A percentile compares a stretch with the other conserved stretches of the same genome.
phyloP scores from a whole-genome alignment of 192 early-diverging fungal species.

The Mortierella claussenii region DNA sequence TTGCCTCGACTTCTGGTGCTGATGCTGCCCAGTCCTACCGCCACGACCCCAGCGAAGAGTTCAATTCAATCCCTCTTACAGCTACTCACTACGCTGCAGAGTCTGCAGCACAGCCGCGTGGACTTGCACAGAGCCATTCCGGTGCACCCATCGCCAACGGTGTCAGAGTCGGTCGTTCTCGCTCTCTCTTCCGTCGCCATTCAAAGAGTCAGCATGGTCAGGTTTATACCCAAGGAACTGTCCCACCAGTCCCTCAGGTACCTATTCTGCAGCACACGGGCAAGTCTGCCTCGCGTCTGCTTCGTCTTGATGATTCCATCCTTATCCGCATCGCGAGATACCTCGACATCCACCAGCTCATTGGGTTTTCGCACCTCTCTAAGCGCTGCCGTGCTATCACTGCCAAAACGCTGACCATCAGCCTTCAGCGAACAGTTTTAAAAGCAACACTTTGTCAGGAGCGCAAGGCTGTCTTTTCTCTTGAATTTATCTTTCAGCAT shows the following conservation, averaged over 20 bases:
- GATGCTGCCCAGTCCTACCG: constrained; percentile 25
- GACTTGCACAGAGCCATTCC: not conserved
- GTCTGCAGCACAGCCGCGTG: constrained; percentile 1
- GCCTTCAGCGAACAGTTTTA: constrained; percentile 44
- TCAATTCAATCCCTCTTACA: constrained; percentile 40
- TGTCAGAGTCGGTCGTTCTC: constrained; percentile 24
- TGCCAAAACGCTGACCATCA: constrained; percentile 43
- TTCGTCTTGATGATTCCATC: constrained; percentile 39
- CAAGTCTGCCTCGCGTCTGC: constrained; percentile 36
- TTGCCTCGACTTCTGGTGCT: not conserved
- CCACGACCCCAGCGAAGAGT: constrained; percentile 25
- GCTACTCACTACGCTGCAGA: constrained; percentile 31
- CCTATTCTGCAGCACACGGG: constrained; percentile 48
- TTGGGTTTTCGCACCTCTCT: constrained; percentile 44
- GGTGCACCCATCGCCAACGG: constrained; percentile 5
- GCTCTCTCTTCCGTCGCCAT: constrained; percentile 43
- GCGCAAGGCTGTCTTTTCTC: constrained; percentile 51
- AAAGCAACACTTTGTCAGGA: constrained; percentile 53
- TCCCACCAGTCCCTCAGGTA: constrained; percentile 38
- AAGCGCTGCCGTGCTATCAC: constrained; percentile 46
- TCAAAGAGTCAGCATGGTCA: constrained; percentile 25
- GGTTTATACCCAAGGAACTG: constrained; percentile 40
- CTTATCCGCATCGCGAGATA: constrained; percentile 43
- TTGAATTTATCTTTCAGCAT: constrained; percentile 53
- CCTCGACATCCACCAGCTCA: constrained; percentile 20